A percentile compares a stretch with the other conserved stretches of the same genome.
Evolutionary conservation across 805 yeast genomes (phyloP).

Genomic region (Gaillardinia entomophila): DNA sequence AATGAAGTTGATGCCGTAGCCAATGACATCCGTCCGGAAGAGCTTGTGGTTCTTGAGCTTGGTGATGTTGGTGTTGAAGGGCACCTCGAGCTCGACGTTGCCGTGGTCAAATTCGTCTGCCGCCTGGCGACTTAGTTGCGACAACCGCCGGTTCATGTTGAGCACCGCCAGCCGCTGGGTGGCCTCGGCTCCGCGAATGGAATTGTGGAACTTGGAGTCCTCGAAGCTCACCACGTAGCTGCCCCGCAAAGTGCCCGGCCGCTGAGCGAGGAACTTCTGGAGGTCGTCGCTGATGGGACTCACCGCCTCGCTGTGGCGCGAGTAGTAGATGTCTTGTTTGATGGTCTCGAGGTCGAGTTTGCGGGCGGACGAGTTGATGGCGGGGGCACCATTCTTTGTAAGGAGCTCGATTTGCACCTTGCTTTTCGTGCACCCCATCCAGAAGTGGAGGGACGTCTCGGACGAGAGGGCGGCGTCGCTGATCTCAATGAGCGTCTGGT

Average conservation of each 20-base stretch:
- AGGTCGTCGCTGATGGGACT: conserved; percentile 11
- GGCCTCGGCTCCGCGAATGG: conserved; percentile 26
- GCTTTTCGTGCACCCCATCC: conserved; percentile 29
- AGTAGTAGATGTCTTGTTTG: conserved; percentile 19
- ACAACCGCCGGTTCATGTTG: conserved; percentile 31
- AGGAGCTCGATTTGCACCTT: conserved; percentile 1
- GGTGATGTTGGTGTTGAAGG: conserved; percentile 20
- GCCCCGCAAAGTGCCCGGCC: conserved; percentile 37
- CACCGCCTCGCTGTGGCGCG: conserved; percentile 6
- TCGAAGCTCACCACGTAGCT: conserved; percentile 37
- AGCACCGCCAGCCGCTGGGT: conserved; percentile 23
- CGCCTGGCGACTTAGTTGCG: conserved; percentile 22
- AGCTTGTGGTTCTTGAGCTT: conserved; percentile 24
- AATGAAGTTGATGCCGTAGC: conserved; percentile 75
- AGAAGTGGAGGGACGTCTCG: conserved; percentile 23
- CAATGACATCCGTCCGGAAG: conserved; percentile 56
- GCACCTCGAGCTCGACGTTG: conserved; percentile 29
- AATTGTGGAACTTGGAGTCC: conserved; percentile 33
- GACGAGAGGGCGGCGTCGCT: conserved; percentile 30
- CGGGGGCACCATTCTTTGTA: not conserved
- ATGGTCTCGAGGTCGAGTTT: conserved; percentile 25
- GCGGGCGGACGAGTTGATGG: not conserved
- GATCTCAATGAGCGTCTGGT: conserved; percentile 26
- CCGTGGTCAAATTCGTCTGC: conserved; percentile 25
- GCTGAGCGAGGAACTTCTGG: conserved; percentile 20